Base-by-base conservation (phyloP, 2,329 filamentous ascomycete genomes). In the Zelopaecilomyces penicillatus region DNA sequence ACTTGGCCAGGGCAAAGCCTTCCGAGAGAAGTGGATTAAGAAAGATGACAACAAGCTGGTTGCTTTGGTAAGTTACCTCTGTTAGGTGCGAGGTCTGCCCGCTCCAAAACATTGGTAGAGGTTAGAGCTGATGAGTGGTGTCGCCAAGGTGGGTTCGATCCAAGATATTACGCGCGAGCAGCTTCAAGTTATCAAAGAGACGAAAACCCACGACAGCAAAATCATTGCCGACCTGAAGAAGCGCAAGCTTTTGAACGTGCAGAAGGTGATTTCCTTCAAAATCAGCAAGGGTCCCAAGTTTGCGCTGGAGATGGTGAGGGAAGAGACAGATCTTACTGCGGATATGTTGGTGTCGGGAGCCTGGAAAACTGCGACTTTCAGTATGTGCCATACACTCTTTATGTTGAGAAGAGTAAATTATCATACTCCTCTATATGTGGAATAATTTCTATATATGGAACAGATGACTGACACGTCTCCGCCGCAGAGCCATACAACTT, bases 361-460 rank as follows among this genome's bases (percentile, higher is more conserved):
- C 12, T 98, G 93, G 93, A 91, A 96, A 73, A 87, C 84, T 35
- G 87, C 87, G 6, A 80, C 83, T 52, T 91, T 97, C 75, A 97
- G 48, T 50, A 9, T 43, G 48, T 40, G 90, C 80, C 69, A 66
- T 3, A 8, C 4, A 6, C 19, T 19, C 19, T 19, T 19, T 9
- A 32, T 27, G 8, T 12, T 41, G 39, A 32, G 19, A 19, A 19
- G 19, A 19, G n/a, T n/a, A n/a, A n/a, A n/a, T n/a, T n/a, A n/a
- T n/a, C n/a, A n/a, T 19, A 19, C 19, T 19, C 19, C 29, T 19
- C 19, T 19, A 19, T 19, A 19, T 19, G 19, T 19, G 19, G 19
- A 19, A 19, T 19, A 19, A 19, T 19, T 19, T 19, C 19, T 19
- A 19, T 19, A 3, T 19, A 3, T 19, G 19, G 19, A 19, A 19